Percentiles rank a stretch among this genome's conserved stretches.
These are phyloP conservation scores for Lenzites betulinus DNA, from an alignment of 768 basidiomycete genomes.

Conservation along the genomic window DNA sequence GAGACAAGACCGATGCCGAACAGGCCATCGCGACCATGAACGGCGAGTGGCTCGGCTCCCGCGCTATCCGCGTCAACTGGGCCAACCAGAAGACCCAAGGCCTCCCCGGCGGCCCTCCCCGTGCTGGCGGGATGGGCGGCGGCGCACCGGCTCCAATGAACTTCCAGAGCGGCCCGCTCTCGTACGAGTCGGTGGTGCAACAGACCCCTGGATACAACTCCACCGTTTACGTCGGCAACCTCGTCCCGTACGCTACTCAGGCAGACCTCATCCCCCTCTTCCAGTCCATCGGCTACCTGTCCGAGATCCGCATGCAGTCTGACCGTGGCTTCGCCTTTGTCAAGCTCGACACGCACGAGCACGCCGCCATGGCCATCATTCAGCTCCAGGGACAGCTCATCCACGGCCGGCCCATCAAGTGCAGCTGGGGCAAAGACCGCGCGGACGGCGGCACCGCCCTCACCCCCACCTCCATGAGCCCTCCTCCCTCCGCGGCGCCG, in stretches of 20 bases:
- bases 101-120: conserved; percentile 26
- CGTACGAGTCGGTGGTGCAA: conserved; percentile 89
- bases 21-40: conserved; percentile 99
- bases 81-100: conserved; percentile 99
- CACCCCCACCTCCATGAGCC: conserved; percentile 53
- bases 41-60: conserved; percentile 97
- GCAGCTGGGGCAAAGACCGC: conserved; percentile 98
- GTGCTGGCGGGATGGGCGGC: conserved; percentile 29
- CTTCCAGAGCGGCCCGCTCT: conserved; percentile 85
- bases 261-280: conserved; percentile 97
- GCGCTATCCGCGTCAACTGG: conserved; percentile 99
- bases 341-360: conserved; percentile 97
- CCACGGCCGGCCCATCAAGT: conserved; percentile 96
- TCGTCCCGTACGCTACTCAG: conserved; percentile 96
- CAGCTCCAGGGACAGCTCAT: conserved; percentile 97
- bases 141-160: conserved; percentile 86
- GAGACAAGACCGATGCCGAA: conserved; percentile 98
- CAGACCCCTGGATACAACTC: conserved; percentile 95
- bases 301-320: conserved; percentile 98
- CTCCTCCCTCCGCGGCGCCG: conserved; percentile 57
- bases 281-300: conserved; percentile 97
- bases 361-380: conserved; percentile 97
- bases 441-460: conserved; percentile 67
- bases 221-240: conserved; percentile 98
- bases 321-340: conserved; percentile 99